Evolutionary conservation across 768 basidiomycete species (phyloP).

Genomic region (Pisolithus sp.): DNA sequence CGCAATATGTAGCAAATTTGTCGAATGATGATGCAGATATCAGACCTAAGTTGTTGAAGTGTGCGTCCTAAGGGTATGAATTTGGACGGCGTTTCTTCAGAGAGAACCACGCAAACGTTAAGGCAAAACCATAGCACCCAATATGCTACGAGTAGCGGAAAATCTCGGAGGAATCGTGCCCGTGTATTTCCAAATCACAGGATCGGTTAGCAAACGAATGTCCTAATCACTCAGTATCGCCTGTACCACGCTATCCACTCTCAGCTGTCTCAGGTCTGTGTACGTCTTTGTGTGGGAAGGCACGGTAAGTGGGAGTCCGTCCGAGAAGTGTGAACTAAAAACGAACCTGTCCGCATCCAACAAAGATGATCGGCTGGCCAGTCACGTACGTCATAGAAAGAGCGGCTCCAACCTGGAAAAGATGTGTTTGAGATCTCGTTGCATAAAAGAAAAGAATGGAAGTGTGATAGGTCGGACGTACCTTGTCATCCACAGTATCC

Average conservation of each 20-base stretch:
- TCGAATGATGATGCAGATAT: too few relatives aligned
- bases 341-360: constrained; percentile 92
- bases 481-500: constrained; percentile 98
- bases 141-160: background rate
- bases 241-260: constrained; percentile 88
- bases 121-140: background rate
- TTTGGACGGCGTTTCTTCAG: too few relatives aligned
- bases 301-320: constrained; percentile 9
- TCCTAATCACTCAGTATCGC: constrained; percentile 76
- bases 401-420: constrained; percentile 87
- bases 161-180: too few relatives aligned
- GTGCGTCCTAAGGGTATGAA: too few relatives aligned
- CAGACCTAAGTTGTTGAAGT: too few relatives aligned
- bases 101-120: too few relatives aligned
- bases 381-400: constrained; percentile 99
- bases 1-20: too few relatives aligned
- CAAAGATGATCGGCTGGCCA: constrained; percentile 96
- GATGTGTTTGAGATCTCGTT: background rate
- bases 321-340: background rate
- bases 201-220: background rate
- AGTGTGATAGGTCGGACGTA: constrained; percentile 25
- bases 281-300: constrained; percentile 60
- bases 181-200: background rate
- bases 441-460: background rate
- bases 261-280: constrained; percentile 86